These are phyloP conservation scores for Penicillium tannophilum DNA, from an alignment of 495 filamentous ascomycete species.

Conservation along the genomic window DNA sequence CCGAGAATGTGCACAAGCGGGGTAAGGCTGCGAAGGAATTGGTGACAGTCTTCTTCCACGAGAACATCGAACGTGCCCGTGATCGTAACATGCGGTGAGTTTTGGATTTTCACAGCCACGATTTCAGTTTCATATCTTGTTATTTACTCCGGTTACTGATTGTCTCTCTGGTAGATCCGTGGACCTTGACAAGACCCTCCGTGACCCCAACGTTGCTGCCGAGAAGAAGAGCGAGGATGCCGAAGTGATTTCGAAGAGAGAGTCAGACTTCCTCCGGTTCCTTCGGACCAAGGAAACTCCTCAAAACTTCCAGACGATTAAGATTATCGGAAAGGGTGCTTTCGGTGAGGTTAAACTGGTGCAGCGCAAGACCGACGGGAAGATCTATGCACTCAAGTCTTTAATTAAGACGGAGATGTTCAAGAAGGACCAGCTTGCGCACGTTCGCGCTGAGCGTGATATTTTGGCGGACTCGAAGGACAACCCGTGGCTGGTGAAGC, in stretches of 20 bases:
- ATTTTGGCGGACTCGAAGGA: constrained; percentile 94
- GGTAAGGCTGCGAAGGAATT: constrained; percentile 62
- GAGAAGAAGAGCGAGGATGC: constrained; percentile 76
- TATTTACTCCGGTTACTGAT: not conserved
- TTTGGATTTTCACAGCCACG: not conserved
- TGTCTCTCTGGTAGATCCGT: constrained; percentile 64
- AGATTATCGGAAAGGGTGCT: constrained; percentile 97
- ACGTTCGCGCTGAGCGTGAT: constrained; percentile 96
- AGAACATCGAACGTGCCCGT: constrained; percentile 87
- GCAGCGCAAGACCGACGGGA: constrained; percentile 92
- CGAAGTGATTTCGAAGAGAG: constrained; percentile 75
- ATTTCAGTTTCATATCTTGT: not conserved
- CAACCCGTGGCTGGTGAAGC: constrained; percentile 98
- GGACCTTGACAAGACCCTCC: constrained; percentile 82
- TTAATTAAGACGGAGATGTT: constrained; percentile 99
- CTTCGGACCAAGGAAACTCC: constrained; percentile 88
- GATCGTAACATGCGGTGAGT: constrained; percentile 88
- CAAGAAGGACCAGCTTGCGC: constrained; percentile 98
- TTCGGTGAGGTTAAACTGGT: constrained; percentile 98
- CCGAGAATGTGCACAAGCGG: constrained; percentile 76
- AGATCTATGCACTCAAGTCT: constrained; percentile 98
- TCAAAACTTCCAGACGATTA: constrained; percentile 90
- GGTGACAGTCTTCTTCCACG: constrained; percentile 90
- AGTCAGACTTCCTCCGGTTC: constrained; percentile 91
- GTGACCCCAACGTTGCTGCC: constrained; percentile 70